Conservation (phyloP, 306 rosid species). For the Corylus avellana region DNA sequence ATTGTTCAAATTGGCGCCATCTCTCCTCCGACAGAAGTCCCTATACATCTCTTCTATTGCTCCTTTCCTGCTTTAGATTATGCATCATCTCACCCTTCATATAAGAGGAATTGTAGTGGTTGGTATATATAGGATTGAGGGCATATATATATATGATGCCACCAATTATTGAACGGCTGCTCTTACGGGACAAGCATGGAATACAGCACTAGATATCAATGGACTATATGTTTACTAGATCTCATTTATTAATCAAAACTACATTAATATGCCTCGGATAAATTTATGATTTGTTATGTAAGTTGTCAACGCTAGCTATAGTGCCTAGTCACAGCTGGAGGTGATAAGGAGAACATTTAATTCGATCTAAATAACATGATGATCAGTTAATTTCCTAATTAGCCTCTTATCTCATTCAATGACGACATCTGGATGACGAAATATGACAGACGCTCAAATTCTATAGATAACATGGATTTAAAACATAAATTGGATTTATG, state of each 20-base stretch:
- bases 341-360: not conserved
- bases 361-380: not conserved
- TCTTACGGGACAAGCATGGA: too few relatives aligned
- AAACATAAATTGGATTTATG: too few relatives aligned
- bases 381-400: not conserved
- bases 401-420: not conserved
- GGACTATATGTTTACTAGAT: not conserved
- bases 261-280: not conserved
- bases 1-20: conserved; percentile 31
- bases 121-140: too few relatives aligned
- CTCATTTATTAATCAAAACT: not conserved
- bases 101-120: not conserved
- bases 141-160: not conserved
- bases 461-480: not conserved
- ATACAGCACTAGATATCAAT: not conserved
- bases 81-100: not conserved
- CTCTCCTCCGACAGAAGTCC: conserved; percentile 50
- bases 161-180: not conserved
- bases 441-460: not conserved
- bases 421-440: conserved; percentile 14
- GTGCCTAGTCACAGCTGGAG: conserved; percentile 2
- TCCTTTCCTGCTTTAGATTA: not conserved
- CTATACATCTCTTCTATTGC: not conserved
- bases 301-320: not conserved
- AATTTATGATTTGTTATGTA: not conserved